phyloP scores from a whole-genome alignment of 106 monocot genomes.

The Dioscorea alata region DNA sequence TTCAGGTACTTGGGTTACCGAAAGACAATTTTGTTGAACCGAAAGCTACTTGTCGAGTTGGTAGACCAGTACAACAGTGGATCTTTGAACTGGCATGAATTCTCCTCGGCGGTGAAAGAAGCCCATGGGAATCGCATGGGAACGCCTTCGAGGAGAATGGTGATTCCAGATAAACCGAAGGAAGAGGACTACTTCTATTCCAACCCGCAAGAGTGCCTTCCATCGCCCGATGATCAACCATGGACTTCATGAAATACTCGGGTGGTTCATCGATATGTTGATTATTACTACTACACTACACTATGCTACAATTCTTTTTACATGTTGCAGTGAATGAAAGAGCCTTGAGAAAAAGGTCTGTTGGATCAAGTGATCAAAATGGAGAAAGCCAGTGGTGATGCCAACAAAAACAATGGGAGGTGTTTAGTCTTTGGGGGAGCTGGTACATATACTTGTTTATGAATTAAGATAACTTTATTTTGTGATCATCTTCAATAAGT shows the following conservation, averaged over 20 bases:
- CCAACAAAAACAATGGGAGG: too few species aligned
- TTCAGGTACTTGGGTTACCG: constrained; percentile 71
- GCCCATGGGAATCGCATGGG: constrained; percentile 65
- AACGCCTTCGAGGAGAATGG: constrained; percentile 37
- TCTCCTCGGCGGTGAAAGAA: constrained; percentile 59
- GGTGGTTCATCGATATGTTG: too few species aligned
- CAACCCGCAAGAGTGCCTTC: constrained; percentile 87
- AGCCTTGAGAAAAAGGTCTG: too few species aligned
- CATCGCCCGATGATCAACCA: constrained; percentile 16
- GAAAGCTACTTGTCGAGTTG: constrained; percentile 62
- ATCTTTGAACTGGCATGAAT: constrained; percentile 69
- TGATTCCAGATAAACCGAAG: constrained; percentile 80
- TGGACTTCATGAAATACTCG: constrained; percentile 12
- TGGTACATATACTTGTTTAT: too few species aligned
- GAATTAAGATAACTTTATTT: too few species aligned
- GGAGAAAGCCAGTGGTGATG: too few species aligned
- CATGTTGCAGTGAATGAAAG: too few species aligned
- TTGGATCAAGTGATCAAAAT: too few species aligned
- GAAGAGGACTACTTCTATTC: constrained; percentile 96
- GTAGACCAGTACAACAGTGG: constrained; percentile 60
- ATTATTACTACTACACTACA: too few species aligned
- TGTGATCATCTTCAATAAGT: too few species aligned
- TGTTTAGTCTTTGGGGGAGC: too few species aligned
- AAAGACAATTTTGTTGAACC: constrained; percentile 64
- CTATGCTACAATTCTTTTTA: too few species aligned